These are phyloP conservation scores for Sporothrix luriei DNA, from an alignment of 2,329 filamentous ascomycete species.

Conservation along the genomic window DNA sequence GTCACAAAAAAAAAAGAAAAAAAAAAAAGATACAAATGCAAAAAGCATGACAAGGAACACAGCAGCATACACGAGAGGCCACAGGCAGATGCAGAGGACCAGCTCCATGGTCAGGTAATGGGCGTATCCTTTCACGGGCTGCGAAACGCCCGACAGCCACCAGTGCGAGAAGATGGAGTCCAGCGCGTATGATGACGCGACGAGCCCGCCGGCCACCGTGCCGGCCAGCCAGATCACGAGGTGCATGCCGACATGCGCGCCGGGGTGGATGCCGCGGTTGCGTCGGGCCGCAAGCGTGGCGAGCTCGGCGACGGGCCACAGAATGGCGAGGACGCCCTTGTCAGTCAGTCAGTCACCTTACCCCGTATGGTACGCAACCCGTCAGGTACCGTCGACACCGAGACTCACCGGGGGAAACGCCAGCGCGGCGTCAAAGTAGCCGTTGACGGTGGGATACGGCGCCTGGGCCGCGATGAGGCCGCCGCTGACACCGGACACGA, in stretches of 20 bases:
- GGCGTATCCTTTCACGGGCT: not conserved
- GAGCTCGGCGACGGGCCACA: not conserved
- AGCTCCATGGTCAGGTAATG: not conserved
- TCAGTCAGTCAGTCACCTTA: no score
- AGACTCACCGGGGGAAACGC: no score
- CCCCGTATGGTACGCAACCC: no score
- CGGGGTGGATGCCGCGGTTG: not conserved
- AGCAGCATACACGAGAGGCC: not conserved
- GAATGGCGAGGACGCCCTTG: not conserved
- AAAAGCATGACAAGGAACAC: not conserved
- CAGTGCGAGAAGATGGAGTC: not conserved
- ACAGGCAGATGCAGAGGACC: not conserved
- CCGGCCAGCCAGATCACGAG: not conserved
- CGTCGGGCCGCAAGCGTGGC: not conserved
- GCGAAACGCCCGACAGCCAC: not conserved
- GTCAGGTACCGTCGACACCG: no score
- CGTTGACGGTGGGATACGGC: no score
- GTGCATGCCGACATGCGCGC: not conserved
- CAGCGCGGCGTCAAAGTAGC: no score
- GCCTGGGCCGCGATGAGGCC: no score
- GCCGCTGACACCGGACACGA: no score
- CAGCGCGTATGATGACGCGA: not conserved
- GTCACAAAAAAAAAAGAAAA: no score
- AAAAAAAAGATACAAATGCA: no score
- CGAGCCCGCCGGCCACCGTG: not conserved